Evolutionary conservation across 306 rosid genomes (phyloP).

Genomic region (Trifolium dubium): DNA sequence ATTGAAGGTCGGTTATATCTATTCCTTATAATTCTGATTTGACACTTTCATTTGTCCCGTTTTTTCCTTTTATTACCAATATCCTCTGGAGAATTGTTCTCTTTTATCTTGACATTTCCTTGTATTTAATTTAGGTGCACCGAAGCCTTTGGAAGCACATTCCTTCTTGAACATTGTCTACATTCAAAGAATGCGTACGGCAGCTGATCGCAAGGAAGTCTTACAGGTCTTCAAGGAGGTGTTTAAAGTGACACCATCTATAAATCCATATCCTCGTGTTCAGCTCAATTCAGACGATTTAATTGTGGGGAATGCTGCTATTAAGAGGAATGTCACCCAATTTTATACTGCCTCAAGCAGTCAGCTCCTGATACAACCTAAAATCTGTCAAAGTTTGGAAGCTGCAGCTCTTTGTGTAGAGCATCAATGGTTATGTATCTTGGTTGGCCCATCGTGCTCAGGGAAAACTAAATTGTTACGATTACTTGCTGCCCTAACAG

Average conservation of each 20-base stretch:
- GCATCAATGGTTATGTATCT: conserved; percentile 88
- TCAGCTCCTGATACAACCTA: conserved; percentile 68
- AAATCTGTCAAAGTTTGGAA: conserved; percentile 79
- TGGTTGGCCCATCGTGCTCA: conserved; percentile 82
- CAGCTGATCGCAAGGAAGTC: conserved; percentile 78
- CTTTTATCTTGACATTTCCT: conserved; percentile 32
- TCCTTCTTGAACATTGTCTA: conserved; percentile 81
- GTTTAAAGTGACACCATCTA: conserved; percentile 59
- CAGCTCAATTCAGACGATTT: conserved; percentile 55
- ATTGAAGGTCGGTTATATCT: conserved; percentile 62
- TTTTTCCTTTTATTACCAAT: not conserved
- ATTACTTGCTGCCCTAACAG: conserved; percentile 83
- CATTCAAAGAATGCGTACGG: conserved; percentile 92
- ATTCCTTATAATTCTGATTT: conserved; percentile 15
- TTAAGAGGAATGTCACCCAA: conserved; percentile 62
- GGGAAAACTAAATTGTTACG: conserved; percentile 90
- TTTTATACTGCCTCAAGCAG: conserved; percentile 45
- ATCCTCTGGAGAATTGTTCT: not conserved
- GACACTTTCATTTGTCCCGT: not conserved
- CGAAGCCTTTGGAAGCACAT: conserved; percentile 48
- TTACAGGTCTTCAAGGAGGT: conserved; percentile 65
- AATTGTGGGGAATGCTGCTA: conserved; percentile 65
- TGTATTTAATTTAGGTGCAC: conserved; percentile 56
- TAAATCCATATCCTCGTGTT: conserved; percentile 83
- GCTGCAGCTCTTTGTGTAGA: conserved; percentile 81